Conservation (phyloP, 139 green algal genomes). For the Gonium pectorale region DNA sequence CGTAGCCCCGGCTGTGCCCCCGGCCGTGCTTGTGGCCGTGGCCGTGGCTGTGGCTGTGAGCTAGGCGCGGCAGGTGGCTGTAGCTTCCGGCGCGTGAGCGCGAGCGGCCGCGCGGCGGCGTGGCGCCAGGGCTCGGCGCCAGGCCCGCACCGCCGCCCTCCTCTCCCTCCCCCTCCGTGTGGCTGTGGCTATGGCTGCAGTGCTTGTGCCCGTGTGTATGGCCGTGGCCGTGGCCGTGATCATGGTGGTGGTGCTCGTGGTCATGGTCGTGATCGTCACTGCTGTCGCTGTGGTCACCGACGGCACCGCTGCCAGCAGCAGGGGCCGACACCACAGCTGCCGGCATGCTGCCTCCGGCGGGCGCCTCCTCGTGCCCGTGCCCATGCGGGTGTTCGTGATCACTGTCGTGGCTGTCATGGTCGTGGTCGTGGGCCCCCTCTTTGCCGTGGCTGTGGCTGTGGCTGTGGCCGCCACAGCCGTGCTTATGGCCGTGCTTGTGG, state of each 20-base stretch:
- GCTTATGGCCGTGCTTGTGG: constrained; percentile 47
- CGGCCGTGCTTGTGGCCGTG: constrained; percentile 35
- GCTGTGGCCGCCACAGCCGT: neutral
- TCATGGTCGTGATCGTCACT: neutral
- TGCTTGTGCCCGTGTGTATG: constrained; percentile 43
- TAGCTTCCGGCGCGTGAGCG: too few species aligned
- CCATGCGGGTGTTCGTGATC: constrained; percentile 41
- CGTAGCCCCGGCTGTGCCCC: neutral
- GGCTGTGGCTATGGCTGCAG: constrained; percentile 2
- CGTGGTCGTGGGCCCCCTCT: constrained; percentile 42
- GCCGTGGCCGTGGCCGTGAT: constrained; percentile 18
- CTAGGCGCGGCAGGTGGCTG: too few species aligned
- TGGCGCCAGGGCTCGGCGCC: too few species aligned
- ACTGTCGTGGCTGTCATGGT: neutral
- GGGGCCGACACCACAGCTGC: too few species aligned
- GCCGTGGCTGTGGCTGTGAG: constrained; percentile 1
- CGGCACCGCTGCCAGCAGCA: too few species aligned
- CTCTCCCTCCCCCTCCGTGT: neutral
- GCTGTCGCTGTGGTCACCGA: too few species aligned
- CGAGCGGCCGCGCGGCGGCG: too few species aligned
- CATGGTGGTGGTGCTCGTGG: constrained; percentile 47
- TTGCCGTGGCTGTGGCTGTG: constrained; percentile 22
- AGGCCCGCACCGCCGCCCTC: neutral
- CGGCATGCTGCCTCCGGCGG: too few species aligned
- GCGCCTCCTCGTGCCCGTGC: constrained; percentile 29